Evolutionary conservation across 495 filamentous ascomycete genomes (phyloP), one percentile per base, ranked within the genome.

Genomic region (Tuber microsphaerosporum): DNA sequence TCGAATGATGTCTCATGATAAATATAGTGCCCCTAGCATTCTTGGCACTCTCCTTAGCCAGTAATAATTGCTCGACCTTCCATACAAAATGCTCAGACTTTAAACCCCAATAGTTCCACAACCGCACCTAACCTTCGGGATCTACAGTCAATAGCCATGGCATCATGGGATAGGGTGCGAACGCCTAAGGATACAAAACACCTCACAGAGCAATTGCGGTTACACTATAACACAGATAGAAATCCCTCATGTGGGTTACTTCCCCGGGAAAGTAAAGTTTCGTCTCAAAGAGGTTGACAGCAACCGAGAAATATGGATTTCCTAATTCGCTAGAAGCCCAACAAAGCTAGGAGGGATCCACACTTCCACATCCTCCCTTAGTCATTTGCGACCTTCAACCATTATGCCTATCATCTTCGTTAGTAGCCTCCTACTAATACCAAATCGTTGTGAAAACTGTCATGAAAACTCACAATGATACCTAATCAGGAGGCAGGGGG

Each of bases 381-480:
- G 17, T 48, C 8, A 48, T 48, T 48, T 17, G 46, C 19, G 5
- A 48, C 46, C 46, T 0, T 48, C 19, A 22, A 48, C 46, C 4
- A 22, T 48, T 48, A 48, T 17, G 6, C 46, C 46, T 48, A 22
- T 48, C 0, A 48, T 48, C 0, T 37, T 37, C 34, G 2, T 20
- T 48, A 48, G 46, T 48, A 17, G 16, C 68, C 46, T 19, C 31
- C 16, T 17, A 56, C 10, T 22, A 9, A 43, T 7, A 0, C 43
- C n/a, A 17, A n/a, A 39, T 5, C 22, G 8, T 22, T 14, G 41
- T 19, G 2, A 16, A 37, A 10, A 34, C 26, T 12, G 26, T 0
- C 10, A 14, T 8, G 2, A 37, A 56, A 46, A 82, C 80, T 73
- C 74, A 80, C 80, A 79, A 71, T 82, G 80, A 74, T 82, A 82